phyloP scores from a whole-genome alignment of 2,329 filamentous ascomycete species.

The Epichloe gansuensis region DNA sequence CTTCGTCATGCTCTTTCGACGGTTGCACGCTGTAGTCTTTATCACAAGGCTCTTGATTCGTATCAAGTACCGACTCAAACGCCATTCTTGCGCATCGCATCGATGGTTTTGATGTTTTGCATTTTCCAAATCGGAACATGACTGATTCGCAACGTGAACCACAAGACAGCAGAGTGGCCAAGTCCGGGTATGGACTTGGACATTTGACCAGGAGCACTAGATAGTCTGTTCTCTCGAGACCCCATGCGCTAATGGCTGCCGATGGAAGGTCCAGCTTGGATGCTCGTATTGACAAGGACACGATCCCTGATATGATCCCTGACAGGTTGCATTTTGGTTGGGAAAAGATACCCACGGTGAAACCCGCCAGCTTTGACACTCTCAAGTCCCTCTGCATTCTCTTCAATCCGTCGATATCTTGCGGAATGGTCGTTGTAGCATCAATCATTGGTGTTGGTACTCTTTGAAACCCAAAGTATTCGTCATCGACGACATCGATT shows the following conservation, averaged over 20 bases:
- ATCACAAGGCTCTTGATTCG: conserved; percentile 7
- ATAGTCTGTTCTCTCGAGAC: conserved; percentile 52
- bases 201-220: conserved; percentile 61
- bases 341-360: conserved; percentile 52
- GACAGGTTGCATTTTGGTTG: conserved; percentile 30
- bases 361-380: conserved; percentile 49
- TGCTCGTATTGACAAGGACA: conserved; percentile 58
- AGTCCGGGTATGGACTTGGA: conserved; percentile 43
- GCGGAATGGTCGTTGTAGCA: neutral
- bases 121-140: conserved; percentile 56
- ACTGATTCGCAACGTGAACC: conserved; percentile 20
- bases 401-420: neutral
- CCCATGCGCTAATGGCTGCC: conserved; percentile 68
- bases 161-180: conserved; percentile 38
- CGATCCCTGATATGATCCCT: conserved; percentile 14
- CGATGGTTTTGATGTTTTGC: conserved; percentile 59
- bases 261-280: conserved; percentile 59
- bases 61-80: conserved; percentile 22
- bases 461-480: conserved; percentile 5
- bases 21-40: too few species aligned
- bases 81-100: conserved; percentile 36
- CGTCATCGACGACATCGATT: neutral
- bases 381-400: conserved; percentile 27
- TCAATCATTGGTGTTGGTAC: neutral
- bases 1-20: neutral